A percentile compares a stretch with the other conserved stretches of the same genome.
Conservation (phyloP, 2,329 filamentous ascomycete species). For the Penicillium polonicum region DNA sequence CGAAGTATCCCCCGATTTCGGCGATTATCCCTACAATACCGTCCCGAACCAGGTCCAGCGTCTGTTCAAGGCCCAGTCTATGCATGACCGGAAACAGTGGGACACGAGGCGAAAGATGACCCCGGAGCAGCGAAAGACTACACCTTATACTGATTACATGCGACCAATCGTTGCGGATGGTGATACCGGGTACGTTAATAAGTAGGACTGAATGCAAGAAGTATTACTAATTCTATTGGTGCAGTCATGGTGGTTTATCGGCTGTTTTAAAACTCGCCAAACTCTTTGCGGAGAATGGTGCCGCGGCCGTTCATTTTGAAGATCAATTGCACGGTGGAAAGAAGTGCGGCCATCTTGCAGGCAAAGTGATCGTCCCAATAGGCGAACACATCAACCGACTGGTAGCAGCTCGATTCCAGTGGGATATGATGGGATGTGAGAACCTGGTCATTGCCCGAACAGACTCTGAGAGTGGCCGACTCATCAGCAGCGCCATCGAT, state of each 20-base stretch:
- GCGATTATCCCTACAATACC: conserved; percentile 98
- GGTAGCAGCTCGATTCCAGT: conserved; percentile 89
- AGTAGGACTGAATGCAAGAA: too few species aligned
- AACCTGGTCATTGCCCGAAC: conserved; percentile 93
- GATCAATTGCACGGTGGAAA: conserved; percentile 97
- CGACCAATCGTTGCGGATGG: conserved; percentile 94
- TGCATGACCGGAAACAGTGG: conserved; percentile 96
- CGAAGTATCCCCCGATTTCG: conserved; percentile 96
- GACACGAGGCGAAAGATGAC: conserved; percentile 77
- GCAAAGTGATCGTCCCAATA: conserved; percentile 90
- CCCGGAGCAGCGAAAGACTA: conserved; percentile 67
- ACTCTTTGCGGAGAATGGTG: conserved; percentile 94
- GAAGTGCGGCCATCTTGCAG: conserved; percentile 95
- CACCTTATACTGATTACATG: conserved; percentile 87
- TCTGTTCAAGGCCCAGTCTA: conserved; percentile 90
- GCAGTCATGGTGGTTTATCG: conserved; percentile 80
- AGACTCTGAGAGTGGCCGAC: conserved; percentile 88
- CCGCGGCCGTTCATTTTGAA: conserved; percentile 94
- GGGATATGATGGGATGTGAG: conserved; percentile 96
- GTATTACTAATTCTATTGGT: background rate
- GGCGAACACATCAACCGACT: conserved; percentile 96
- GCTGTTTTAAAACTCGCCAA: conserved; percentile 95
- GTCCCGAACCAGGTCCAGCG: conserved; percentile 97
- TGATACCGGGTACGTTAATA: conserved; percentile 68
- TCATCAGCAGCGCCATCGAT: conserved; percentile 88